Conservation (phyloP, 352 stramenopile species). For the Phytophthora crassamura region DNA sequence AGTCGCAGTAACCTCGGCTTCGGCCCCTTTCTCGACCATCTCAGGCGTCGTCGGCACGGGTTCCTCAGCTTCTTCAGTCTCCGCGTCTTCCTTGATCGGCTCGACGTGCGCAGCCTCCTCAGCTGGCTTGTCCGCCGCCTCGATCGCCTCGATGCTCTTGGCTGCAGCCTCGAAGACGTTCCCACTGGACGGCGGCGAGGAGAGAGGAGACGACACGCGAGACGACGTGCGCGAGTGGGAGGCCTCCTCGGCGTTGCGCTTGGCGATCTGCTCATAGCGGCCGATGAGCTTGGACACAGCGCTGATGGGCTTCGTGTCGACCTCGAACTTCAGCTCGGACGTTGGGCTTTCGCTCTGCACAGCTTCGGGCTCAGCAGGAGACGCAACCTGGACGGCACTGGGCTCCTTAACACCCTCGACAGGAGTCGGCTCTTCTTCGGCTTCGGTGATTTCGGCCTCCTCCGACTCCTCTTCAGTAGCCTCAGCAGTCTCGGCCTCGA, state of each 20-base stretch:
- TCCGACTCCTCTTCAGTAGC: background rate
- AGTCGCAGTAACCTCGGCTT: background rate
- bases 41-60: no score
- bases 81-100: slow-evolving; percentile 7
- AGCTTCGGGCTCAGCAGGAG: background rate
- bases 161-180: slow-evolving; percentile 21
- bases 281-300: slow-evolving; percentile 37
- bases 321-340: slow-evolving; percentile 16
- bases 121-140: slow-evolving; percentile 1
- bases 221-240: slow-evolving; percentile 17
- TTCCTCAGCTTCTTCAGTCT: slow-evolving; percentile 9
- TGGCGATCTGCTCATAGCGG: slow-evolving; percentile 41
- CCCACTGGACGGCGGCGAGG: slow-evolving; percentile 16
- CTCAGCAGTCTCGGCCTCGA: background rate
- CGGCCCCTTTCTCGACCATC: background rate
- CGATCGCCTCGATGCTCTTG: slow-evolving; percentile 19
- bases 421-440: background rate
- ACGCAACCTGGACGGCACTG: no score
- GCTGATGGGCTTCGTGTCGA: slow-evolving; percentile 36
- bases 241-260: slow-evolving; percentile 21
- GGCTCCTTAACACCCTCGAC: background rate
- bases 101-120: background rate
- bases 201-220: slow-evolving; percentile 7
- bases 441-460: background rate
- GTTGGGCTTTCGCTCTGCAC: background rate